These are phyloP conservation scores for Colletotrichum sp. DNA, from an alignment of 2,329 filamentous ascomycete species.

Conservation along the genomic window DNA sequence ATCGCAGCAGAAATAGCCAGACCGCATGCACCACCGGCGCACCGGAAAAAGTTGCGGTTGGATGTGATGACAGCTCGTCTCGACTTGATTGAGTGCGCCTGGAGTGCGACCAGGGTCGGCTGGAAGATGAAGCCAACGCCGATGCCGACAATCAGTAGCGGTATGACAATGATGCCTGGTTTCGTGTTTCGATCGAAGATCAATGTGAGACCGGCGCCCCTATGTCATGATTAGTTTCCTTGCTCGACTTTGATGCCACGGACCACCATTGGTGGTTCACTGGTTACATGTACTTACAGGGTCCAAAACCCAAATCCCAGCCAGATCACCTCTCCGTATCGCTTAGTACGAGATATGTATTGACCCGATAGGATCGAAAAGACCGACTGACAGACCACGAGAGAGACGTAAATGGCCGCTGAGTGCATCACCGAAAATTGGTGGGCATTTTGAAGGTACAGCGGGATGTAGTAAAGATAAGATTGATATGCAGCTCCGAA, in stretches of 20 bases:
- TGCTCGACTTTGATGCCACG: neutral
- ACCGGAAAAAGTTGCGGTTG: constrained; percentile 66
- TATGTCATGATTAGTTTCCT: neutral
- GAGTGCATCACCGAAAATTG: constrained; percentile 44
- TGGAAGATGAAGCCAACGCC: constrained; percentile 58
- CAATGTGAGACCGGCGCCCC: constrained; percentile 56
- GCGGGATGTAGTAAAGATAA: constrained; percentile 64
- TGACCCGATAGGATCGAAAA: constrained; percentile 56
- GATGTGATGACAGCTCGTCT: constrained; percentile 68
- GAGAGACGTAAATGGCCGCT: constrained; percentile 54
- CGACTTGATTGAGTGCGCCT: constrained; percentile 60
- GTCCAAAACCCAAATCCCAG: constrained; percentile 39
- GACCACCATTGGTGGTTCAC: neutral
- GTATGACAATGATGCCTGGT: constrained; percentile 52
- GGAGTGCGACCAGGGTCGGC: constrained; percentile 59
- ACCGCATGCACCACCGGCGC: constrained; percentile 62
- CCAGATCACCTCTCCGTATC: constrained; percentile 66
- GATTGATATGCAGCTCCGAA: constrained; percentile 65
- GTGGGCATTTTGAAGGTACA: constrained; percentile 65
- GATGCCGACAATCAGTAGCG: constrained; percentile 55
- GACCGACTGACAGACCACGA: constrained; percentile 52
- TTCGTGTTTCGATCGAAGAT: constrained; percentile 50
- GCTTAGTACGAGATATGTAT: constrained; percentile 61
- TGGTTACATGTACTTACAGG: constrained; percentile 27
- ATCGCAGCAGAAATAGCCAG: constrained; percentile 63